Conservation (phyloP, 108 stramenopile genomes). For the Stephanodiscus minutulus region DNA sequence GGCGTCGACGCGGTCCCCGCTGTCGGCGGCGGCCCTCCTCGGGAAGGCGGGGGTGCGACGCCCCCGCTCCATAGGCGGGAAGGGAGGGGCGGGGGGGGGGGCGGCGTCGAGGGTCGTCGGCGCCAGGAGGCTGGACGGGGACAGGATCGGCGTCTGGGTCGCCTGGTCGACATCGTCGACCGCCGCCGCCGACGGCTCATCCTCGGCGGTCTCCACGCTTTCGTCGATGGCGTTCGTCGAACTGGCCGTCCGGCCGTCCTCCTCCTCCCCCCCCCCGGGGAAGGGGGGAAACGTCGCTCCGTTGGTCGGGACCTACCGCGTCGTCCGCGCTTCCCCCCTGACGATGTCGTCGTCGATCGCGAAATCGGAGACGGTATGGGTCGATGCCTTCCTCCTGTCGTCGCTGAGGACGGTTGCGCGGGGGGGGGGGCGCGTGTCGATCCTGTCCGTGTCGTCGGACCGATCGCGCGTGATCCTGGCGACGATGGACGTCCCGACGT, state of each 20-base stretch:
- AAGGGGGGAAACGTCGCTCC: no score
- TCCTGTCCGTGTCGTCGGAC: conserved; percentile 20
- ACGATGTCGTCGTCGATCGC: no score
- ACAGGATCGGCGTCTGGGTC: conserved; percentile 21
- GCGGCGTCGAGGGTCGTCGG: background rate
- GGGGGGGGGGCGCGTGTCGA: conserved; percentile 3
- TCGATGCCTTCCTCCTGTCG: background rate
- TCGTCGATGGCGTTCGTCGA: conserved; percentile 20
- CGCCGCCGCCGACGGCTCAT: background rate
- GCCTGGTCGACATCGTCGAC: conserved; percentile 21
- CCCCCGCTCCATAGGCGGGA: background rate
- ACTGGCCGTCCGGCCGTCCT: conserved; percentile 1
- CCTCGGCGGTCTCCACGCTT: conserved; percentile 2
- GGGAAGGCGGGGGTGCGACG: conserved; percentile 12
- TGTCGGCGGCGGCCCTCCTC: conserved; percentile 26
- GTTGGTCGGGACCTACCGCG: no score
- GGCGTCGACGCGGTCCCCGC: background rate
- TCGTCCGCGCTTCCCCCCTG: no score
- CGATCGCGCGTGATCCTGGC: conserved; percentile 16
- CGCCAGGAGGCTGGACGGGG: background rate
- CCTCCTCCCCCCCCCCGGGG: background rate
- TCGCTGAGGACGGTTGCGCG: background rate
- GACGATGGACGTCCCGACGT: conserved; percentile 11
- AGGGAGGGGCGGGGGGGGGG: background rate
- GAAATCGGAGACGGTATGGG: no score